Evolutionary conservation across 75 land plant genomes (phyloP), one percentile per base, ranked within the genome.

Genomic region (Pseudotsuga menziesii): DNA sequence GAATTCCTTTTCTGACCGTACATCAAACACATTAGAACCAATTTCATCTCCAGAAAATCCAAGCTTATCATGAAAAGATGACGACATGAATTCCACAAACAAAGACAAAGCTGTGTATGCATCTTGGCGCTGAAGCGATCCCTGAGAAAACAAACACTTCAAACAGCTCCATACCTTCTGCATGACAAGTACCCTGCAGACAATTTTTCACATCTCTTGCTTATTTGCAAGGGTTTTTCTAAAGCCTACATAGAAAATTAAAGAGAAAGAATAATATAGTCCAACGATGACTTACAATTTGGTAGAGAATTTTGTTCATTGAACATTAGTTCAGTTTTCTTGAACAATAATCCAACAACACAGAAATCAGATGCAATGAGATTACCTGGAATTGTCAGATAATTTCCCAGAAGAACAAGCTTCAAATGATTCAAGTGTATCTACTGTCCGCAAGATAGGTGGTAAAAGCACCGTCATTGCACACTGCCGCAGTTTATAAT

Each of bases 131-230:
- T 94, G 86, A n/a, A 80, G 25, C 76, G 85, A 22, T 20, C 91
- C 92, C 61, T 83, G 82, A 56, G 88, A 79, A 80, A 92, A 89
- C 52, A 97, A 82, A 27, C 77, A 54, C 75, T 75, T 80, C 78
- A 96, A 92, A 79, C 84, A 88, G n/a, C 76, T 61, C 98, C 98
- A 97, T 20, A 92, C 78, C 81, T 85, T 70, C 70, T 17, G 79
- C 26, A 78, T 75, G 64, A 88, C 80, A 57, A 59, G 12, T 22
- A 41, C 77, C 88, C 97, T 94, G 90, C 25, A 67, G 41, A 56
- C 52, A 32, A 44, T 74, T 56, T 16, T 39, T 54, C 56, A 58
- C 23, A 55, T 26, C 58, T 4, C 26, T 80, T 56, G 52, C 77
- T 61, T 35, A 35, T 32, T 25, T 13, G 9, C 22, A 73, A 26